phyloP scores from a whole-genome alignment of 2,329 filamentous ascomycete genomes.

The Chaetomiaceae sp. region DNA sequence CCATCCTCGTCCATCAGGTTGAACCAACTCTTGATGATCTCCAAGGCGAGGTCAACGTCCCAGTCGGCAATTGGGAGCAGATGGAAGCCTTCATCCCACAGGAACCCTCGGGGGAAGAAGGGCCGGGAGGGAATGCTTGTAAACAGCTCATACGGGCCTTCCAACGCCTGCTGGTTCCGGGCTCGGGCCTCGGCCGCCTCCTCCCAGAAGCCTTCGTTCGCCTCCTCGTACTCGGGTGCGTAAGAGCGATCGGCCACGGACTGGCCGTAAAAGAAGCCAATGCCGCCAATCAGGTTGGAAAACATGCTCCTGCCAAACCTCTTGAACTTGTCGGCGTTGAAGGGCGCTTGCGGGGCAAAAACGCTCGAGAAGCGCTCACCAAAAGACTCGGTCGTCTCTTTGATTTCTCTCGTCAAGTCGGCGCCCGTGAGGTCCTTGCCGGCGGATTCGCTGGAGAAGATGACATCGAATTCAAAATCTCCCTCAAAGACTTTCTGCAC shows the following conservation, averaged over 20 bases:
- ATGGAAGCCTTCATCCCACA: slow-evolving; percentile 99
- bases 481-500: slow-evolving; percentile 91
- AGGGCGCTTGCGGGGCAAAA: slow-evolving; percentile 72
- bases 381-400: slow-evolving; percentile 62
- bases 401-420: slow-evolving; percentile 66
- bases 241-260: slow-evolving; percentile 86
- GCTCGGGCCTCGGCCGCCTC: slow-evolving; percentile 76
- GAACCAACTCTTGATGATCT: slow-evolving; percentile 94
- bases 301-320: slow-evolving; percentile 85
- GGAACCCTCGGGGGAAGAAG: slow-evolving; percentile 93
- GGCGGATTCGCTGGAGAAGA: slow-evolving; percentile 77
- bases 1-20: slow-evolving; percentile 93
- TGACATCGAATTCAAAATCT: slow-evolving; percentile 84
- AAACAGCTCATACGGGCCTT: slow-evolving; percentile 84
- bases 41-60: slow-evolving; percentile 81
- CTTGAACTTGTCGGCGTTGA: slow-evolving; percentile 65
- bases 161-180: slow-evolving; percentile 61
- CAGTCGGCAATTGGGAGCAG: slow-evolving; percentile 86
- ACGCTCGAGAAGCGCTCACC: slow-evolving; percentile 67
- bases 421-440: slow-evolving; percentile 50
- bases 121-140: slow-evolving; percentile 87
- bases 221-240: slow-evolving; percentile 89
- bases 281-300: slow-evolving; percentile 87
- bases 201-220: slow-evolving; percentile 93
- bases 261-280: slow-evolving; percentile 91